Evolutionary conservation across 2,329 filamentous ascomycete species (phyloP).

Genomic region (Pezicula radicicola): DNA sequence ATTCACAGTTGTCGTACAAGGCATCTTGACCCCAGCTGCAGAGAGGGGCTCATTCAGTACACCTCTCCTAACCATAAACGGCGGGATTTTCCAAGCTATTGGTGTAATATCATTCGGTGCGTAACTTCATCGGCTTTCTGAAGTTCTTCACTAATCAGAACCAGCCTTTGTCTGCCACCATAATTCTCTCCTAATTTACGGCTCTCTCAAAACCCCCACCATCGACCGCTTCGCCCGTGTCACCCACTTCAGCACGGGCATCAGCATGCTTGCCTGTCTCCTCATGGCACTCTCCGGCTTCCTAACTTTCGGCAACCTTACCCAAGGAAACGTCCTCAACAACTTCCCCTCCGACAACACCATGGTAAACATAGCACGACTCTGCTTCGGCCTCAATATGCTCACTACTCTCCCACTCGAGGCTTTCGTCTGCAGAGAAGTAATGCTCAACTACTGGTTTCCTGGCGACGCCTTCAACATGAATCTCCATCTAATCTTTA

Average conservation of each 20-base stretch:
- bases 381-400: conserved; percentile 99
- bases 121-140: conserved; percentile 19
- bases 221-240: conserved; percentile 92
- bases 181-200: conserved; percentile 96
- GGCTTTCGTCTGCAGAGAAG: conserved; percentile 95
- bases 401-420: conserved; percentile 94
- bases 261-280: conserved; percentile 91
- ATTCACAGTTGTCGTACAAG: conserved; percentile 82
- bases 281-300: conserved; percentile 86
- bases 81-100: conserved; percentile 90
- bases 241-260: conserved; percentile 87
- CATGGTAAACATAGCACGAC: conserved; percentile 89
- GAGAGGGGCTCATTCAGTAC: conserved; percentile 68
- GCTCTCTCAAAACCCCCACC: conserved; percentile 88
- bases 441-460: conserved; percentile 84
- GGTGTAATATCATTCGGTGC: conserved; percentile 96
- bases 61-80: conserved; percentile 73
- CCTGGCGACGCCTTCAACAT: conserved; percentile 68
- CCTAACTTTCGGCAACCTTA: conserved; percentile 88
- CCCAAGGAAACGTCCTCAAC: conserved; percentile 93
- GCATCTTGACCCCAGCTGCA: conserved; percentile 68
- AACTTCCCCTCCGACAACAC: conserved; percentile 90
- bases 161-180: conserved; percentile 74
- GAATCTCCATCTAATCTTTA: conserved; percentile 77
- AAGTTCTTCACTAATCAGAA: conserved; percentile 26